These are phyloP conservation scores for Saccharum officinarum DNA, from an alignment of 176 grass and related monocot genomes.

Conservation along the genomic window DNA sequence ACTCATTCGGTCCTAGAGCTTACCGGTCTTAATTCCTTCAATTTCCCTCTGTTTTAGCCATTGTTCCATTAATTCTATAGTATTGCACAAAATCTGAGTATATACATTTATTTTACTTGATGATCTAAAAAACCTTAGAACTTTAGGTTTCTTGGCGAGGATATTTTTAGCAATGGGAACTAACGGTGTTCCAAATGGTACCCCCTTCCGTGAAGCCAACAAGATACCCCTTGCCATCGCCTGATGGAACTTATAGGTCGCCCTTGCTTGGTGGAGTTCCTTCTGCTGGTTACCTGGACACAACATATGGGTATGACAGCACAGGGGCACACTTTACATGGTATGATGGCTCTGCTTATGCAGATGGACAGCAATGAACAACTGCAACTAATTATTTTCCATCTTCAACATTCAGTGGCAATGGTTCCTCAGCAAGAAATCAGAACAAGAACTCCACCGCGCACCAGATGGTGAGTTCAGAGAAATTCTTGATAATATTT, in stretches of 20 bases:
- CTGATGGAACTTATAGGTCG: conserved; percentile 62
- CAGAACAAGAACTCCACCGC: conserved; percentile 55
- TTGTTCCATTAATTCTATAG: too few relatives aligned
- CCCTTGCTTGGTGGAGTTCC: conserved; percentile 62
- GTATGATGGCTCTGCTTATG: conserved; percentile 63
- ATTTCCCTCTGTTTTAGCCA: too few relatives aligned
- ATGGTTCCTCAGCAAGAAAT: conserved; percentile 53
- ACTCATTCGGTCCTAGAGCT: too few relatives aligned
- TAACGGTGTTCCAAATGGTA: conserved; percentile 62
- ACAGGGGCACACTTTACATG: conserved; percentile 59
- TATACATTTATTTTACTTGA: too few relatives aligned
- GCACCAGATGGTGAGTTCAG: conserved; percentile 52
- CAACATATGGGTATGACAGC: conserved; percentile 47
- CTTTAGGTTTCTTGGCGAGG: too few relatives aligned
- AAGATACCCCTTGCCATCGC: conserved; percentile 46
- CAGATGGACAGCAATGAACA: conserved; percentile 64
- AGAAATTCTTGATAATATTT: background rate
- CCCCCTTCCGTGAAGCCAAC: conserved; percentile 58
- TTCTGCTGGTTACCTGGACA: conserved; percentile 47
- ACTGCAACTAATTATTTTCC: conserved; percentile 42
- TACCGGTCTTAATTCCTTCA: too few relatives aligned
- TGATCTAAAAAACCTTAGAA: too few relatives aligned
- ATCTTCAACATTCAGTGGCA: conserved; percentile 38
- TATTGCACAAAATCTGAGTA: too few relatives aligned
- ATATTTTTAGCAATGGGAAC: background rate